Evolutionary conservation across 2,329 filamentous ascomycete genomes (phyloP).

Genomic region (Rhynchosporium graminicola): DNA sequence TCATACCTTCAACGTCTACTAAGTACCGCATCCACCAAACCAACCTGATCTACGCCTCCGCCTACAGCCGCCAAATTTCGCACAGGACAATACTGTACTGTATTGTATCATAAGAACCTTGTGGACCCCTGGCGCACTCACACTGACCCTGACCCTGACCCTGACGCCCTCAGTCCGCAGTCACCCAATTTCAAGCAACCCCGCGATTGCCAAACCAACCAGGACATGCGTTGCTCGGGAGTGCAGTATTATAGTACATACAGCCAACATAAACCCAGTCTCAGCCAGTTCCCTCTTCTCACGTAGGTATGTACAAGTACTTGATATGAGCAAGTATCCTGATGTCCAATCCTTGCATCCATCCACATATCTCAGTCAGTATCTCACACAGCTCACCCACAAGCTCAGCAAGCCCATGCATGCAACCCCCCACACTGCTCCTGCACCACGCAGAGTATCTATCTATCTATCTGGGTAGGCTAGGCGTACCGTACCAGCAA

Average conservation of each 20-base stretch:
- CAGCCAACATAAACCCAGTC: not conserved
- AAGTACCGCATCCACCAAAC: not conserved
- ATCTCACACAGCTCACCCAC: not conserved
- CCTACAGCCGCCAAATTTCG: slow-evolving; percentile 8
- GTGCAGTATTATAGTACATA: not conserved
- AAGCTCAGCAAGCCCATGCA: not conserved
- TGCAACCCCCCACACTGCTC: slow-evolving; percentile 24
- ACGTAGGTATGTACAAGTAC: not conserved
- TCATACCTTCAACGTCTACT: not conserved
- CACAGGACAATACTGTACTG: no score
- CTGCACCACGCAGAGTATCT: slow-evolving; percentile 33
- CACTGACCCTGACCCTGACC: not conserved
- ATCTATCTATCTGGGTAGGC: slow-evolving; percentile 6
- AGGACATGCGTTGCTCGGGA: not conserved
- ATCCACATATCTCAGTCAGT: not conserved
- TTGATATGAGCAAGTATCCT: no score
- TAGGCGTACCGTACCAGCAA: slow-evolving; percentile 18
- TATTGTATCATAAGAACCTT: not conserved
- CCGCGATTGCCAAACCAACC: slow-evolving; percentile 11
- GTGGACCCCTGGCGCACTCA: not conserved
- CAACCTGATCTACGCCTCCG: slow-evolving; percentile 1
- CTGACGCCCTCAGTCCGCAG: not conserved
- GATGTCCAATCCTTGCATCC: not conserved
- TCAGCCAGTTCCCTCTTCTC: not conserved
- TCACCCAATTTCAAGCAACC: not conserved